phyloP scores from a whole-genome alignment of 257 asterid genomes.

The Fraxinus anomala region DNA sequence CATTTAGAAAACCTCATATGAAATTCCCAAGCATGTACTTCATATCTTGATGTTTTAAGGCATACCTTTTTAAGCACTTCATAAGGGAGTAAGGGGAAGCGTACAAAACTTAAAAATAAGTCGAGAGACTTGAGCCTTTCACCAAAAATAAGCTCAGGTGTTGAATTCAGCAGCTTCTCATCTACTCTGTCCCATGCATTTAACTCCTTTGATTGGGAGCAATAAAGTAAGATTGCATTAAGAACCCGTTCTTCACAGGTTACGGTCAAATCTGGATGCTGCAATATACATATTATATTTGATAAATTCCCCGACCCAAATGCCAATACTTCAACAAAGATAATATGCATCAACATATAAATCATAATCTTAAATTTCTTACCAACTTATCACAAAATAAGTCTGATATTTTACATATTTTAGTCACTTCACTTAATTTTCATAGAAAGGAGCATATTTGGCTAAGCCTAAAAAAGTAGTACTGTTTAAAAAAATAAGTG shows the following conservation, averaged over 20 bases:
- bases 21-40: constrained; percentile 1
- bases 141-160: constrained; percentile 61
- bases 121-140: constrained; percentile 59
- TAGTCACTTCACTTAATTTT: neutral
- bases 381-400: neutral
- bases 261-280: constrained; percentile 94
- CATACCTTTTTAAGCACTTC: constrained; percentile 68
- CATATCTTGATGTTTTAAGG: neutral
- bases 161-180: constrained; percentile 49
- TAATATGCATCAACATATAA: neutral
- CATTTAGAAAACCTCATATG: constrained; percentile 12
- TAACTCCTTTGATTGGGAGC: constrained; percentile 63
- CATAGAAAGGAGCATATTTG: neutral
- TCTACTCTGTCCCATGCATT: constrained; percentile 74
- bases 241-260: constrained; percentile 95
- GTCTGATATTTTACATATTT: neutral
- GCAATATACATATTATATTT: constrained; percentile 35
- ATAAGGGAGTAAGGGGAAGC: constrained; percentile 77
- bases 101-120: constrained; percentile 53
- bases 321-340: constrained; percentile 21
- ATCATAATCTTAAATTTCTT: neutral
- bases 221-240: constrained; percentile 81
- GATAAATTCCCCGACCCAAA: neutral
- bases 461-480: neutral
- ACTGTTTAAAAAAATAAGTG: neutral